Base-by-base conservation (phyloP, 2,329 filamentous ascomycete genomes). In the Ophiocordyceps camponoti-floridani region DNA sequence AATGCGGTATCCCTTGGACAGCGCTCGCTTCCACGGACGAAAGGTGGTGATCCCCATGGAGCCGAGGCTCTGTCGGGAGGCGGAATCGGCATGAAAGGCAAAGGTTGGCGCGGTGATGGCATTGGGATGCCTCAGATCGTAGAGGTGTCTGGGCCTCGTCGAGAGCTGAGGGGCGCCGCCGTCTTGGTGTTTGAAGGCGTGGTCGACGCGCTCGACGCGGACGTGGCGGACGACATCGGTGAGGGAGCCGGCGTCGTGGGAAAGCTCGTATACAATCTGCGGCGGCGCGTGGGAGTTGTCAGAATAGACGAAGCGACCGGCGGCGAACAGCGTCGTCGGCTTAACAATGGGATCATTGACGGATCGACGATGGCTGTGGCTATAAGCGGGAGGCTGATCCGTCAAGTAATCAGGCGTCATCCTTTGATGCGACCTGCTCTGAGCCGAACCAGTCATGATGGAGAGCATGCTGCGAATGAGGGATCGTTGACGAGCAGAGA, bases 291-390 rank as follows among this genome's bases (percentile, higher is more conserved):
- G 45, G 3, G 53, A 47, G 16, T 58, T 52, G 40, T 50, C 49
- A 1, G 57, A 55, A 53, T 59, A 55, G 47, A 63, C 52, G 52
- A 62, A 58, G 44, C 58, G 57, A 35, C 56, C 56, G n/a, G 53
- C 53, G 14, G 59, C 49, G 44, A 56, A 53, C 35, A 62, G 55
- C 1, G 58, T 62, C 4, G 54, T 53, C 16, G 60, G 61, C 23
- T 54, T 54, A 12, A 58, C 47, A 23, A 52, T 44, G 8, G 47
- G 47, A 33, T 47, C 44, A 31, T 46, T 44, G 46, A 44, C 27
- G 33, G 30, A 43, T 42, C 41, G 30, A 3, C 42, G 42, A 23
- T 45, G 37, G 37, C 46, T 40, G 47, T 49, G 50, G 31, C 50
- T 46, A 47, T 57, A 58, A 14, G 56, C 51, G 2, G 56, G 56